These are phyloP conservation scores for Cercospora zeae-maydis DNA, from an alignment of 2,329 filamentous ascomycete genomes.

Conservation along the genomic window DNA sequence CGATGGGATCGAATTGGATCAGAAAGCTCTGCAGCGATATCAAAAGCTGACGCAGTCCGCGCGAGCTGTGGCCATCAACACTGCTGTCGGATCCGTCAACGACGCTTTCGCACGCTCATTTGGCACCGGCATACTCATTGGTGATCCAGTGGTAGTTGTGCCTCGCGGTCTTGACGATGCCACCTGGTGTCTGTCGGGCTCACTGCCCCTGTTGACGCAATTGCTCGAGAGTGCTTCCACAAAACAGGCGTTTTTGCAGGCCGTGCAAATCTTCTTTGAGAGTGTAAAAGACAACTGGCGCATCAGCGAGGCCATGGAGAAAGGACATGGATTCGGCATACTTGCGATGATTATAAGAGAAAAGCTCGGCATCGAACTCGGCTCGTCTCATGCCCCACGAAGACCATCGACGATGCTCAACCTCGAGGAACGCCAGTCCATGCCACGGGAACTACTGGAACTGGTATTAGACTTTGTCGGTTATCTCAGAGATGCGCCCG, in stretches of 20 bases:
- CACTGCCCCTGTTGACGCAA: slow-evolving; percentile 78
- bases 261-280: slow-evolving; percentile 79
- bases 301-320: slow-evolving; percentile 97
- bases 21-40: slow-evolving; percentile 43
- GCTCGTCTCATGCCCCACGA: slow-evolving; percentile 26
- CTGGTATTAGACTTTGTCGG: slow-evolving; percentile 83
- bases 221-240: slow-evolving; percentile 73
- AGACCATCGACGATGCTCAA: slow-evolving; percentile 24
- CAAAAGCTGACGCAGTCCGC: slow-evolving; percentile 67
- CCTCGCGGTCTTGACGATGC: slow-evolving; percentile 88
- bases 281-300: slow-evolving; percentile 90
- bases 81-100: slow-evolving; percentile 79
- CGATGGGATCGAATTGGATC: slow-evolving; percentile 47
- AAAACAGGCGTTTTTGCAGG: slow-evolving; percentile 66
- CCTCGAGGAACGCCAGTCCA: slow-evolving; percentile 48
- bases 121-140: slow-evolving; percentile 77
- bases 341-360: slow-evolving; percentile 77
- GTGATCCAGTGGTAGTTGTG: slow-evolving; percentile 74
- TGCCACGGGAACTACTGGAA: slow-evolving; percentile 63
- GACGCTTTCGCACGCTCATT: slow-evolving; percentile 79
- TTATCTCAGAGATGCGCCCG: slow-evolving; percentile 73
- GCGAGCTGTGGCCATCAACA: slow-evolving; percentile 80
- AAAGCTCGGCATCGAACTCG: slow-evolving; percentile 62
- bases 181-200: slow-evolving; percentile 89
- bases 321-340: slow-evolving; percentile 88